A percentile compares a stretch with the other conserved stretches of the same genome.
These are phyloP conservation scores for Paramecium biaurelia DNA, from an alignment of 73 alveolate genomes.

Conservation along the genomic window DNA sequence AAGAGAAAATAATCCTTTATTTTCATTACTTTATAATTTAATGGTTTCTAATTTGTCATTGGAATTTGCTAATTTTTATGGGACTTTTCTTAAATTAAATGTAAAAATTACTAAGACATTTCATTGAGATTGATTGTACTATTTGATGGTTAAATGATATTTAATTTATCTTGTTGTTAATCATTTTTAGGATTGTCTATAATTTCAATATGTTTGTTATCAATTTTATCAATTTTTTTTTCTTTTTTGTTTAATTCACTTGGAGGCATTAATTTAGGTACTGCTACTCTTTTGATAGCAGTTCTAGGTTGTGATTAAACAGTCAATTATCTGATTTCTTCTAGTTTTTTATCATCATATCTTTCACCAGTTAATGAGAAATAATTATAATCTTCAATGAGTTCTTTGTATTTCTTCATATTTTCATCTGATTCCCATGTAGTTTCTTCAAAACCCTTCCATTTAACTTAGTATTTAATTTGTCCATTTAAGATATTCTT, in stretches of 20 bases:
- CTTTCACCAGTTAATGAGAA: conserved; percentile 27
- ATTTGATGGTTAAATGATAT: neutral
- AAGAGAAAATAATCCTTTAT: neutral
- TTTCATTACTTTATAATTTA: neutral
- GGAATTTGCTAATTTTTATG: neutral
- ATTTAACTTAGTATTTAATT: conserved; percentile 7
- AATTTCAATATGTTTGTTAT: neutral
- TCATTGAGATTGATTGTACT: neutral
- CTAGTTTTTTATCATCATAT: conserved; percentile 42
- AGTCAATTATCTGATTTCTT: neutral
- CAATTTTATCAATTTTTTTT: neutral
- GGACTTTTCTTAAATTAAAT: neutral
- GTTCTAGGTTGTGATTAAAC: neutral
- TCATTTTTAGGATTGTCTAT: neutral
- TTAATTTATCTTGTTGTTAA: neutral
- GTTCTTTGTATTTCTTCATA: neutral
- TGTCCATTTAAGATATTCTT: neutral
- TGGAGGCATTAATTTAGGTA: neutral
- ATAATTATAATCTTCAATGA: conserved; percentile 20
- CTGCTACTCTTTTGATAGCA: conserved; percentile 2
- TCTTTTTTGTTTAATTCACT: neutral
- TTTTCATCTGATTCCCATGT: conserved; percentile 42
- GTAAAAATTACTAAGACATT: neutral
- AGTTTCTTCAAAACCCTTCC: conserved; percentile 36
- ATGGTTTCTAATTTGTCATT: neutral